A percentile compares a stretch with the other conserved stretches of the same genome.
phyloP scores from a whole-genome alignment of 371 early-diverging fungal species.

The Mortierella sp. region DNA sequence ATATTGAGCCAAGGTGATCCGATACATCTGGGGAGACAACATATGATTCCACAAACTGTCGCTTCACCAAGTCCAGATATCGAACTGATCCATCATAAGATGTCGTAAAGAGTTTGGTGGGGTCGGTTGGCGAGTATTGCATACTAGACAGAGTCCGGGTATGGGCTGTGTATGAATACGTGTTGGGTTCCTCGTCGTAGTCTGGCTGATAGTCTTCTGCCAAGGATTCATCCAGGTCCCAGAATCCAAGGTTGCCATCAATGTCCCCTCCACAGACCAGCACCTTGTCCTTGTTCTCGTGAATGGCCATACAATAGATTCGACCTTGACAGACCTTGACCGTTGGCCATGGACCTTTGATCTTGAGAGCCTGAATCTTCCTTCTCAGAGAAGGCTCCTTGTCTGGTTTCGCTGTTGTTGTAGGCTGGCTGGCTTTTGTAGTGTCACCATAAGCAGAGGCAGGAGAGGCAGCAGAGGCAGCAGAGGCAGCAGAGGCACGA shows the following conservation, averaged over 20 bases:
- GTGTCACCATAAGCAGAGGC: constrained; percentile 9
- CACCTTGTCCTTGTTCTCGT: constrained; percentile 68
- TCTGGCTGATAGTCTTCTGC: constrained; percentile 58
- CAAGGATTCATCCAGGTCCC: constrained; percentile 64
- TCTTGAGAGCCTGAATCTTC: constrained; percentile 27
- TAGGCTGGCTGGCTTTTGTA: constrained; percentile 19
- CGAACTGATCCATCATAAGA: constrained; percentile 77
- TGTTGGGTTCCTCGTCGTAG: constrained; percentile 60
- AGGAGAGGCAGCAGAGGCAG: too few species aligned
- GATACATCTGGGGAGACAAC: constrained; percentile 39
- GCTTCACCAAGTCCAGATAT: constrained; percentile 68
- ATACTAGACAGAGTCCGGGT: constrained; percentile 64
- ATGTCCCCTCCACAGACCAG: constrained; percentile 72
- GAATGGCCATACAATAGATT: constrained; percentile 69
- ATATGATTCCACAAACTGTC: constrained; percentile 61
- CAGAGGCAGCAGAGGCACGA: background rate
- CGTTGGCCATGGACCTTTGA: constrained; percentile 58
- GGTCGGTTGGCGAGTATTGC: constrained; percentile 62
- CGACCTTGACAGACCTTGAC: constrained; percentile 69
- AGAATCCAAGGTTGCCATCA: constrained; percentile 72
- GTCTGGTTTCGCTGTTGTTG: constrained; percentile 1
- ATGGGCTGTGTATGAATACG: constrained; percentile 71
- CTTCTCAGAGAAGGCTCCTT: constrained; percentile 37
- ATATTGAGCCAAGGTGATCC: constrained; percentile 58
- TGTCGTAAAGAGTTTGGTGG: constrained; percentile 63